These are phyloP conservation scores for Fragilariopsis cylindrus DNA, from an alignment of 108 stramenopile species.

Conservation along the genomic window DNA sequence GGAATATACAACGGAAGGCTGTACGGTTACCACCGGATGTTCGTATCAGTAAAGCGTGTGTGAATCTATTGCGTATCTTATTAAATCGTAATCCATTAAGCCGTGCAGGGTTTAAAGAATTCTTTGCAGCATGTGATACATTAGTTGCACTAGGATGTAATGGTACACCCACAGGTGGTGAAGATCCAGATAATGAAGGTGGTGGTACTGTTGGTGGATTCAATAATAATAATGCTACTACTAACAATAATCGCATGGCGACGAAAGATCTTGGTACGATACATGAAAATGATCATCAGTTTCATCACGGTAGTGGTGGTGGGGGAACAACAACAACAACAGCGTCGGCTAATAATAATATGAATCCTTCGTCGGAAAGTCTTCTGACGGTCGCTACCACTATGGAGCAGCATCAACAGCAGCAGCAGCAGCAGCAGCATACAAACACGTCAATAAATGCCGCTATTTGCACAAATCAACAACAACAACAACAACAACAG, in stretches of 20 bases:
- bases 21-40: conserved; percentile 83
- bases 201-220: conserved; percentile 2
- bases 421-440: conserved; percentile 20
- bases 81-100: conserved; percentile 78
- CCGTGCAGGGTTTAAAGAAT: conserved; percentile 80
- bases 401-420: conserved; percentile 14
- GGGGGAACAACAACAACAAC: neutral
- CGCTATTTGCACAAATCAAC: neutral
- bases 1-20: conserved; percentile 85
- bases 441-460: conserved; percentile 9
- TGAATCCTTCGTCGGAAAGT: too few relatives aligned
- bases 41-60: conserved; percentile 78
- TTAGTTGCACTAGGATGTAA: conserved; percentile 86
- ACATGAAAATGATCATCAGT: conserved; percentile 64
- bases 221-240: neutral
- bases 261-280: conserved; percentile 73
- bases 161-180: conserved; percentile 31
- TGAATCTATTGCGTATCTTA: conserved; percentile 70
- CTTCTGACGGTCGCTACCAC: conserved; percentile 49
- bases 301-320: neutral
- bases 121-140: conserved; percentile 72
- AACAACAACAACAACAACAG: neutral
- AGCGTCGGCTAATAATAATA: too few relatives aligned
- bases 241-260: conserved; percentile 15
- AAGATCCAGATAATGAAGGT: conserved; percentile 21